Evolutionary conservation across 1,284 basidiomycete genomes (phyloP).

Genomic region (Takashimella koratensis): DNA sequence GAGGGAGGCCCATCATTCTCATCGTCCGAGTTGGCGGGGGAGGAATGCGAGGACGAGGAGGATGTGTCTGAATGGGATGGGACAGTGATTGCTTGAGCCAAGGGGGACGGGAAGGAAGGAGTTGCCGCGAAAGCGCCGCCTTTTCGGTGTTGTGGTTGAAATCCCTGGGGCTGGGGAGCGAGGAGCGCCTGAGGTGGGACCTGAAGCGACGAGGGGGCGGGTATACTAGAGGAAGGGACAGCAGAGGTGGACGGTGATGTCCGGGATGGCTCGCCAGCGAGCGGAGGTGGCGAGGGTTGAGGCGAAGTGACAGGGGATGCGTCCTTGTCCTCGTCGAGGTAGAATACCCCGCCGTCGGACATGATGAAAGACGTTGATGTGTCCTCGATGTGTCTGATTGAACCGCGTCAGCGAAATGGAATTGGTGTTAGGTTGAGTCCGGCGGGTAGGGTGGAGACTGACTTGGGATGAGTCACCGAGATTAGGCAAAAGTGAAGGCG

Average conservation of each 20-base stretch:
- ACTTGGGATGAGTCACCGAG: too few species aligned
- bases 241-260: not conserved
- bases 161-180: slow-evolving; percentile 19
- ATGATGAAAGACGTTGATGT: too few species aligned
- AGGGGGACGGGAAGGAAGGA: slow-evolving; percentile 45
- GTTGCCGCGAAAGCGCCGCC: slow-evolving; percentile 42
- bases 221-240: slow-evolving; percentile 1
- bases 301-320: slow-evolving; percentile 22
- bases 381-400: too few species aligned
- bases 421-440: too few species aligned
- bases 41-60: slow-evolving; percentile 35
- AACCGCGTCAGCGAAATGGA: too few species aligned
- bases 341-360: slow-evolving; percentile 30
- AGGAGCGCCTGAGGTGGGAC: slow-evolving; percentile 14
- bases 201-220: slow-evolving; percentile 14
- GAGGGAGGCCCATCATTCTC: slow-evolving; percentile 8
- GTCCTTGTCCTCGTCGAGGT: slow-evolving; percentile 39
- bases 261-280: not conserved
- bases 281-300: slow-evolving; percentile 12
- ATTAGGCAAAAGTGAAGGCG: too few species aligned
- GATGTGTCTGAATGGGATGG: slow-evolving; percentile 39
- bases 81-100: slow-evolving; percentile 44
- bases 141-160: slow-evolving; percentile 31
- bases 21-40: slow-evolving; percentile 24
- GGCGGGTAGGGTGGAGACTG: too few species aligned